These are phyloP conservation scores for Stipa capillata DNA, from an alignment of 176 grass and related monocot species.

Conservation along the genomic window DNA sequence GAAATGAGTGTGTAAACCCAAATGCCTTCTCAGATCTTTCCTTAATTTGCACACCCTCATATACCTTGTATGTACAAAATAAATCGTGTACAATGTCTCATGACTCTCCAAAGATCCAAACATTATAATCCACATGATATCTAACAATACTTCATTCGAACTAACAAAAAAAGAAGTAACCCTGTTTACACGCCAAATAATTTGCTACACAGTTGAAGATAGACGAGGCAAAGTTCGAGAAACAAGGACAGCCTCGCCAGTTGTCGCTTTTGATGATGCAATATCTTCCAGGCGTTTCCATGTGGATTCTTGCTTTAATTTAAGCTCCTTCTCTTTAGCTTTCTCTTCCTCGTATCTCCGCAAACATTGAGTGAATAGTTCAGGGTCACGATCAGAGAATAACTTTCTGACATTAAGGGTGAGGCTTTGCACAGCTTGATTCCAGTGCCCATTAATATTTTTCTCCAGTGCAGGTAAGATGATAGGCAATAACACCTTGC, in stretches of 20 bases:
- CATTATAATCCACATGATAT: too few species aligned
- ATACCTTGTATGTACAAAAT: constrained; percentile 22
- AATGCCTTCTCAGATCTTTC: neutral
- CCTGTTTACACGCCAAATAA: neutral
- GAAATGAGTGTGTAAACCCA: too few species aligned
- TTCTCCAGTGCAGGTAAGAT: constrained; percentile 40
- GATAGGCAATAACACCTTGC: constrained; percentile 32
- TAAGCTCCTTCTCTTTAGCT: constrained; percentile 14
- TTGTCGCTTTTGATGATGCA: constrained; percentile 21
- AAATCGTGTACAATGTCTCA: constrained; percentile 20
- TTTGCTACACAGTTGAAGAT: neutral
- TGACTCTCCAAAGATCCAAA: neutral
- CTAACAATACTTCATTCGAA: too few species aligned
- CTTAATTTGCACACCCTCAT: neutral
- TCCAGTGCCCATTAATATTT: constrained; percentile 35
- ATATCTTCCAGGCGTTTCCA: constrained; percentile 42
- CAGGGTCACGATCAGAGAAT: constrained; percentile 17
- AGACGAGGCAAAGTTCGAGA: constrained; percentile 11
- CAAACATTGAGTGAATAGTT: constrained; percentile 20
- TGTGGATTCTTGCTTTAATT: constrained; percentile 13
- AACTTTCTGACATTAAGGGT: constrained; percentile 23
- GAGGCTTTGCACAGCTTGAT: constrained; percentile 22
- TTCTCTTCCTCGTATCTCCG: constrained; percentile 18
- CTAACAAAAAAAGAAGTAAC: neutral
- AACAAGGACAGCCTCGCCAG: constrained; percentile 31